A percentile compares a stretch with the other conserved stretches of the same genome.
These are phyloP conservation scores for Calonectria fujianensis DNA, from an alignment of 2,329 filamentous ascomycete genomes.

Conservation along the genomic window DNA sequence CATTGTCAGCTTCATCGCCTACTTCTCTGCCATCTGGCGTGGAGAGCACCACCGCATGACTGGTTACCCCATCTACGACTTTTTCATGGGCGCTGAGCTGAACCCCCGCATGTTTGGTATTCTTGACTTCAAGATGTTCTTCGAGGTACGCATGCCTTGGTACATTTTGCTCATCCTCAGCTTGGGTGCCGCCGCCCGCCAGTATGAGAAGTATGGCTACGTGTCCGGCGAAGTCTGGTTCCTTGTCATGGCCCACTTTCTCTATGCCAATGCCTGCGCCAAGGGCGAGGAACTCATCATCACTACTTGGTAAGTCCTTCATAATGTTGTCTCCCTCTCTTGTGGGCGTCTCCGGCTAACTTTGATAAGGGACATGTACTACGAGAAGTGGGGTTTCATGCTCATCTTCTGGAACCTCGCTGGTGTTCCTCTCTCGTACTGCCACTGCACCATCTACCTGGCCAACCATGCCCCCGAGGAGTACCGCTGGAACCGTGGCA, in stretches of 20 bases:
- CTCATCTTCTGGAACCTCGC: slow-evolving; percentile 98
- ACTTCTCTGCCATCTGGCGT: slow-evolving; percentile 87
- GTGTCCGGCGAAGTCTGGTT: slow-evolving; percentile 90
- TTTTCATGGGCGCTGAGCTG: slow-evolving; percentile 94
- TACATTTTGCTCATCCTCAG: slow-evolving; percentile 90
- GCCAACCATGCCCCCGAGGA: slow-evolving; percentile 87
- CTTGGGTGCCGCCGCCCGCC: slow-evolving; percentile 84
- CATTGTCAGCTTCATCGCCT: slow-evolving; percentile 87
- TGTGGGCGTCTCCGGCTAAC: slow-evolving; percentile 16
- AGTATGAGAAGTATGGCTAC: slow-evolving; percentile 90
- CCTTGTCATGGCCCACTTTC: slow-evolving; percentile 90
- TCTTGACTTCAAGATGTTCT: slow-evolving; percentile 97
- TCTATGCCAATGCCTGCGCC: slow-evolving; percentile 93
- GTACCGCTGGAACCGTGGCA: slow-evolving; percentile 85
- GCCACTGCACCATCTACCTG: slow-evolving; percentile 93
- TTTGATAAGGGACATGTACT: slow-evolving; percentile 85
- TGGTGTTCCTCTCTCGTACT: slow-evolving; percentile 92
- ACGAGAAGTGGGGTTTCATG: slow-evolving; percentile 98
- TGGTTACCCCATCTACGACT: slow-evolving; percentile 88
- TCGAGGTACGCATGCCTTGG: slow-evolving; percentile 94
- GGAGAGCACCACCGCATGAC: slow-evolving; percentile 96
- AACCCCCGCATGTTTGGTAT: slow-evolving; percentile 92
- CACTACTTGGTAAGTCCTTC: slow-evolving; percentile 78
- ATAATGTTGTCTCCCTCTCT: neutral
- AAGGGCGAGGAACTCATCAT: slow-evolving; percentile 95